Base-by-base conservation (phyloP, 129 eudicot species). In the Flaveria bidentis region DNA sequence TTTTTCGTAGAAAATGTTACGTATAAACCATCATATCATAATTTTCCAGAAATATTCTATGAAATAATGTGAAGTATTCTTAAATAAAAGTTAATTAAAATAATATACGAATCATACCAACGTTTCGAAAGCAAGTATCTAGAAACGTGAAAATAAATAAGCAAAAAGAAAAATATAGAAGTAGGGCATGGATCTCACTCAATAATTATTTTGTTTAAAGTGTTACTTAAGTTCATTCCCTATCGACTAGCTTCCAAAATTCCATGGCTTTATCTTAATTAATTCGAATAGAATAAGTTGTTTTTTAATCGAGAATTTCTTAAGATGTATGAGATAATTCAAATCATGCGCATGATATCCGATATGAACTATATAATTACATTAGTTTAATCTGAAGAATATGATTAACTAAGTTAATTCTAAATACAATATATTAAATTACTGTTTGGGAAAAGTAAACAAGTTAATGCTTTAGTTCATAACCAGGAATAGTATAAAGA, bases 221-320 rank as follows among this genome's bases (percentile, higher is more conserved):
- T 71, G 64, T 72, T 72, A 3, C 60, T 73, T 76, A 75, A 88
- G 83, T 92, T 89, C 93, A 86, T 76, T 81, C 96, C 96, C 93
- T 78, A 36, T 86, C 73, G 80, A 61, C 92, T 76, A 84, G 77
- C 81, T 74, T 91, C 73, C 81, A 36, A 80, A 82, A 89, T 86
- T 87, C 96, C 91, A 87, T 62, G 63, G 80, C 84, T 81, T 80
- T 85, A 30, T 13, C 65, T 52, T 63, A 78, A 8, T 26, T 47
- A 45, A 62, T 25, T 62, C 28, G 18, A 12, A 44, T 25, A 69
- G 81, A 57, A 69, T 47, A 56, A 78, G 75, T 69, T 56, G 58
- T 57, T 28, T 69, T 69, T 56, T 56, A 28, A 68, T 69, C 50
- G 25, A 45, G 15, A 58, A 10, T 0, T 30, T 13, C 39, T 70